Evolutionary conservation across 2,329 filamentous ascomycete genomes (phyloP).

Genomic region (Achaetomium macrosporum): DNA sequence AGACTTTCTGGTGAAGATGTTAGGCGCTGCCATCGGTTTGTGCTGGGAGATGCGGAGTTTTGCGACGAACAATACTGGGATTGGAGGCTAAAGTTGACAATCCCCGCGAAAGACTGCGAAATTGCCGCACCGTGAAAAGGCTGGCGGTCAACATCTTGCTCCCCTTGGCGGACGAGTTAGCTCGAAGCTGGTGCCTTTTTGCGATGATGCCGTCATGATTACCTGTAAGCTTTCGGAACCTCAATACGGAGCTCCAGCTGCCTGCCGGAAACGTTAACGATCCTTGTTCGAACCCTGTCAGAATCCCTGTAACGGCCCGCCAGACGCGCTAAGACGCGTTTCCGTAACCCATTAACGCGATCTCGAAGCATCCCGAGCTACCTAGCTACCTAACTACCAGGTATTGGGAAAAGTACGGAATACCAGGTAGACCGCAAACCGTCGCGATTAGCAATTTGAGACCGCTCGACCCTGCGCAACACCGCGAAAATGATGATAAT

Average conservation of each 20-base stretch:
- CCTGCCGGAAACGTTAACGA: background rate
- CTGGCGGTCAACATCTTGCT: conserved; percentile 30
- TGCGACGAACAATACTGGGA: conserved; percentile 45
- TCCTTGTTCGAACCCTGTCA: background rate
- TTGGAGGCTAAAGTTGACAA: conserved; percentile 47
- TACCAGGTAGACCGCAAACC: background rate
- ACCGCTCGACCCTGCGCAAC: background rate
- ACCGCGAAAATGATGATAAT: conserved; percentile 23
- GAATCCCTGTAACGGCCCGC: conserved; percentile 12
- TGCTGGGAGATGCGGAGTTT: background rate
- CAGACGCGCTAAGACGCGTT: conserved; percentile 19
- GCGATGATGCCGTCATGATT: conserved; percentile 10
- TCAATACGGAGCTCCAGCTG: background rate
- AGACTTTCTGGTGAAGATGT: conserved; percentile 46
- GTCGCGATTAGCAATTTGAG: background rate
- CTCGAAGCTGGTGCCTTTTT: background rate
- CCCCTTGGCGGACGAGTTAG: background rate
- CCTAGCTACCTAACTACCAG: background rate
- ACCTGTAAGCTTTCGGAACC: background rate
- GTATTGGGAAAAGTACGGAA: background rate
- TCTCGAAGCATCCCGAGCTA: background rate
- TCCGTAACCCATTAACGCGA: conserved; percentile 23
- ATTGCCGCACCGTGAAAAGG: conserved; percentile 23
- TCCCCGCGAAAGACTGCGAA: conserved; percentile 27
- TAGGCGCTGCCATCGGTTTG: conserved; percentile 5